Evolutionary conservation across 257 asterid species (phyloP), one percentile per base, ranked within the genome.

Genomic region (Penstemon newberryi): DNA sequence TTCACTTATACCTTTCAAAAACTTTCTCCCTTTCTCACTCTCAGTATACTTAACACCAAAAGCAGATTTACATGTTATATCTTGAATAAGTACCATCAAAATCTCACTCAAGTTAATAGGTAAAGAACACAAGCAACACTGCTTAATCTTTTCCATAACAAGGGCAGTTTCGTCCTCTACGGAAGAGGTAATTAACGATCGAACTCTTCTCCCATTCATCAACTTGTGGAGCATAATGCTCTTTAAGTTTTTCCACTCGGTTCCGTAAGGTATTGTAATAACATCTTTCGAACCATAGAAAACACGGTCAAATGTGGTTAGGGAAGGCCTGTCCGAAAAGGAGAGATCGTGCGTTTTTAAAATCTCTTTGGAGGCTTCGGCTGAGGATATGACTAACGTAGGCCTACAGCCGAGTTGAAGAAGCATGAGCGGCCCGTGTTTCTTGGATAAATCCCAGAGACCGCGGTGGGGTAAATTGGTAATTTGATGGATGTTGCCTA

Each of bases 401-500:
- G 82, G 80, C 4, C 59, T 63, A 0, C 51, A 40, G 43, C 85
- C 85, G 1, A 81, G n/a, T 3, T 60, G 74, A 61, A 81, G 76
- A n/a, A 78, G 79, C 86, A 81, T 75, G 2, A 75, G 13, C 0
- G 80, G 76, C 9, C 84, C 81, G 40, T 76, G 42, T 44, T 68
- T 70, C 39, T 15, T 11, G 3, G 87, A 64, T 44, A 72, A 39
- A 2, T 61, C 13, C 52, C 63, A 43, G 41, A 73, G 74, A 3
- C 76, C 68, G 2, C 75, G 51, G 70, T 76, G 80, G 0, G 70
- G 66, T 18, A 69, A 12, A 0, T 40, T 39, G 56, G 77, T 78
- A 19, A 79, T 15, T 8, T 77, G 84, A 45, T 82, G 80, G 19
- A 79, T 79, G 76, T 79, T 81, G 53, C 83, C 83, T 18, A 78